phyloP scores from a whole-genome alignment of 306 rosid genomes.

The Geum urbanum region DNA sequence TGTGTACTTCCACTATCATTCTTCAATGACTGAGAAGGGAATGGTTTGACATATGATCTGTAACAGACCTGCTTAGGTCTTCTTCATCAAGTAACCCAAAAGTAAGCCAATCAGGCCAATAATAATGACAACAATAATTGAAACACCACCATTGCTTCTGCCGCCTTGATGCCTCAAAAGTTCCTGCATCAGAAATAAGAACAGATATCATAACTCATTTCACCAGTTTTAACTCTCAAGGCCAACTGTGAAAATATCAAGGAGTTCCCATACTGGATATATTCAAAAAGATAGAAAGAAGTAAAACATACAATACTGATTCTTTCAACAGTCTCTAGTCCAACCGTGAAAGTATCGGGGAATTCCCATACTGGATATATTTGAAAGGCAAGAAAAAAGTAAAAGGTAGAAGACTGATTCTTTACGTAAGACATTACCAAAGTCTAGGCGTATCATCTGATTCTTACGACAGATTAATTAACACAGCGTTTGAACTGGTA shows the following conservation, averaged over 20 bases:
- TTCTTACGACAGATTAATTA: neutral
- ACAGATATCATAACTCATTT: neutral
- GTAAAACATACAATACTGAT: neutral
- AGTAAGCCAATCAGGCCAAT: constrained; percentile 64
- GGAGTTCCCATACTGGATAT: neutral
- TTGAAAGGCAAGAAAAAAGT: too few species aligned
- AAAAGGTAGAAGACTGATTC: neutral
- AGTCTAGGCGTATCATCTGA: too few species aligned
- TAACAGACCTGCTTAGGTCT: constrained; percentile 33
- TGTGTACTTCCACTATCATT: constrained; percentile 41
- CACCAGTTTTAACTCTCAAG: neutral
- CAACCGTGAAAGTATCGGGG: neutral
- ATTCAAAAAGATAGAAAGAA: neutral
- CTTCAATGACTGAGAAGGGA: constrained; percentile 36
- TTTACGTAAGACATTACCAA: neutral
- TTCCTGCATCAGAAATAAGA: constrained; percentile 47
- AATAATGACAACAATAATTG: constrained; percentile 50
- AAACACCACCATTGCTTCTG: constrained; percentile 61
- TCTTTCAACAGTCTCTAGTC: too few species aligned
- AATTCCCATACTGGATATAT: neutral
- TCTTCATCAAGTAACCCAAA: constrained; percentile 74
- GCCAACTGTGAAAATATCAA: neutral
- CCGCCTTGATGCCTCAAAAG: constrained; percentile 63
- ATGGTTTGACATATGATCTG: constrained; percentile 25
- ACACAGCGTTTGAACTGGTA: neutral